Percentiles rank a stretch among this genome's conserved stretches.
Evolutionary conservation across 2,329 filamentous ascomycete species (phyloP).

Genomic region (Cyclaneusma minus): DNA sequence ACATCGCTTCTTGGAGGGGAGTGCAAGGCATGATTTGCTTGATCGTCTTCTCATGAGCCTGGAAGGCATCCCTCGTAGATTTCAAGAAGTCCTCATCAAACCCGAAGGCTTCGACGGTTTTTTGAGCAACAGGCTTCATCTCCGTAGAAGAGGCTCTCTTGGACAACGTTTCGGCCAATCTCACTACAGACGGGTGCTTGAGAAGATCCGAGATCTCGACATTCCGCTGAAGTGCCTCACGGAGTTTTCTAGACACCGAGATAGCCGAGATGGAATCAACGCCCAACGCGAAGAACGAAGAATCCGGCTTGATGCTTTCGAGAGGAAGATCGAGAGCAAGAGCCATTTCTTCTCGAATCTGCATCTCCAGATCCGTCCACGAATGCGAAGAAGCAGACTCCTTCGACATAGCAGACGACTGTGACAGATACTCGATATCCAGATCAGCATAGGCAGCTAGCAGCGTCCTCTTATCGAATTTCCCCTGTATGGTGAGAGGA

Average conservation of each 20-base stretch:
- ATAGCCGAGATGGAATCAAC: slow-evolving; percentile 78
- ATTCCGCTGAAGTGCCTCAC: slow-evolving; percentile 25
- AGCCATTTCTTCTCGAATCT: slow-evolving; percentile 39
- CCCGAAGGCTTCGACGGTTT: slow-evolving; percentile 7
- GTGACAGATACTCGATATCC: slow-evolving; percentile 26
- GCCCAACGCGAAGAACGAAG: slow-evolving; percentile 63
- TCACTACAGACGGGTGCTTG: slow-evolving; percentile 48
- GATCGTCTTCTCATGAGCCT: slow-evolving; percentile 19
- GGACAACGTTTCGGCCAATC: slow-evolving; percentile 28
- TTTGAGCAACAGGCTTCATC: not conserved
- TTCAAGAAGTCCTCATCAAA: slow-evolving; percentile 10
- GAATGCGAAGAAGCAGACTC: slow-evolving; percentile 8
- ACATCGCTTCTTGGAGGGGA: slow-evolving; percentile 77
- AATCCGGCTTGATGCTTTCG: slow-evolving; percentile 39
- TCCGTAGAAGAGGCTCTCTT: not conserved
- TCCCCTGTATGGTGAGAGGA: slow-evolving; percentile 60
- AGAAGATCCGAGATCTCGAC: slow-evolving; percentile 56
- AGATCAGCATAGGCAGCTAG: slow-evolving; percentile 30
- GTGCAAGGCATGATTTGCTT: slow-evolving; percentile 62
- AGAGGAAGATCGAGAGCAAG: slow-evolving; percentile 28
- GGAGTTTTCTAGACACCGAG: slow-evolving; percentile 42
- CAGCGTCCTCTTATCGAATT: slow-evolving; percentile 48
- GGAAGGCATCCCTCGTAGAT: slow-evolving; percentile 9
- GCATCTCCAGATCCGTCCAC: slow-evolving; percentile 39
- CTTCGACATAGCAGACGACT: slow-evolving; percentile 14